Conservation (phyloP, 2,329 filamentous ascomycete species). For the Ambrosiella xylebori region DNA sequence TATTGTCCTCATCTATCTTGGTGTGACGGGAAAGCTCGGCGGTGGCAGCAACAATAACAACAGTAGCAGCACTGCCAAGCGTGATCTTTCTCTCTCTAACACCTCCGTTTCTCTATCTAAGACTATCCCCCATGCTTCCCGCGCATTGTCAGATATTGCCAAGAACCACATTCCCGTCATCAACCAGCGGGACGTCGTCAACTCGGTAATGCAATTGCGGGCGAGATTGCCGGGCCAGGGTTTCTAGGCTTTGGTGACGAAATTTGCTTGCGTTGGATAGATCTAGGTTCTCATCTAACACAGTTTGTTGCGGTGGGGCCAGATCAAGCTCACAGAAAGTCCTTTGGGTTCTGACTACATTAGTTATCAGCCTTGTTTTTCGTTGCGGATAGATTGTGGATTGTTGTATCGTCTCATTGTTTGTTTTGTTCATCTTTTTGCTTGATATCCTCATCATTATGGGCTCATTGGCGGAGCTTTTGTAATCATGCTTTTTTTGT, state of each 20-base stretch:
- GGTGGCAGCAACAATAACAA: slow-evolving; percentile 19
- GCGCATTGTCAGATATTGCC: neutral
- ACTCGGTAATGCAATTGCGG: slow-evolving; percentile 4
- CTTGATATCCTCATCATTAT: slow-evolving; percentile 5
- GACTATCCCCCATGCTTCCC: slow-evolving; percentile 1
- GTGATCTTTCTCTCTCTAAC: slow-evolving; percentile 15
- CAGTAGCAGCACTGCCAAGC: slow-evolving; percentile 14
- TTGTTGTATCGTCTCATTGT: neutral
- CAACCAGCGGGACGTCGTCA: neutral
- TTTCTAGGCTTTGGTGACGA: neutral
- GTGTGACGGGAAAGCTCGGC: slow-evolving; percentile 15
- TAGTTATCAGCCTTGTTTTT: neutral
- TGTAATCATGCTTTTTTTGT: slow-evolving; percentile 13
- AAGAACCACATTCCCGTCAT: slow-evolving; percentile 7
- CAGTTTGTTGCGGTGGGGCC: neutral
- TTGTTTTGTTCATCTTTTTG: slow-evolving; percentile 2
- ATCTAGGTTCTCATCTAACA: neutral
- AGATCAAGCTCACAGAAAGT: too few relatives aligned
- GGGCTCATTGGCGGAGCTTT: neutral
- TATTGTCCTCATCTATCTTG: slow-evolving; percentile 31
- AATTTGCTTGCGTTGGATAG: neutral
- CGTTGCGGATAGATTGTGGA: slow-evolving; percentile 1
- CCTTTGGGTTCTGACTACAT: neutral
- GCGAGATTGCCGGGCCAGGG: slow-evolving; percentile 5
- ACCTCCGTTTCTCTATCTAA: slow-evolving; percentile 2